Base-by-base conservation (phyloP, 257 asterid genomes). In the Hygrophila difformis region DNA sequence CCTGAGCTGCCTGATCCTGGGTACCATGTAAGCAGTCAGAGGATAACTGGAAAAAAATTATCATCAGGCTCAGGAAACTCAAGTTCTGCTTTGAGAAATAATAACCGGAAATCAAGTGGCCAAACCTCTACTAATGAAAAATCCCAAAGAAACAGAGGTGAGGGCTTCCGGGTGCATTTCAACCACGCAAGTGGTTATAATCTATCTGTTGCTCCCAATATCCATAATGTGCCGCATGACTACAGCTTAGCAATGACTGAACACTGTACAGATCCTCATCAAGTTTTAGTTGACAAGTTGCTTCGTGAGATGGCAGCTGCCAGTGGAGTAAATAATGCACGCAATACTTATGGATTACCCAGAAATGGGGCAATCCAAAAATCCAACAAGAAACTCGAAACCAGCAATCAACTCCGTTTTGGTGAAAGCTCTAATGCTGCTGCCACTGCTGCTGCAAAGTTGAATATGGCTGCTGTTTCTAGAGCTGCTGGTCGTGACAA, bases 231-330 rank as follows among this genome's bases (percentile, higher is more conserved):
- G 21, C 1, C n/a, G 2, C 9, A 43, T 22, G 14, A 49, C 12
- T 6, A 7, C 39, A 42, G 26, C 46, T 23, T 18, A 41, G 40
- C 7, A 5, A 53, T 52, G 54, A 47, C 50, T 4, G 56, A 38
- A 51, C 46, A 33, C 23, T 41, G 49, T 14, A 45, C 42, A 43
- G 18, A 29, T 44, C 44, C 47, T 50, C 59, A 37, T 23, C 66
- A 63, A 48, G 53, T 59, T 51, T 16, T 44, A 36, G 48, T 62
- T 8, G 63, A 59, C 31, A 66, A 63, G 47, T 41, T 66, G 51
- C 65, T 63, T 36, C 57, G 18, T 24, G 29, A 24, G 29, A 24
- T 24, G 29, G 29, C 7, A 7, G 29, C 29, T 38, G 35, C 58
- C 33, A 41, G 17, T 63, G 44, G 51, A 45, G 63, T 49, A 31